These are phyloP conservation scores for Malania oleifera DNA, from an alignment of 164 flowering plant genomes.

Conservation along the genomic window DNA sequence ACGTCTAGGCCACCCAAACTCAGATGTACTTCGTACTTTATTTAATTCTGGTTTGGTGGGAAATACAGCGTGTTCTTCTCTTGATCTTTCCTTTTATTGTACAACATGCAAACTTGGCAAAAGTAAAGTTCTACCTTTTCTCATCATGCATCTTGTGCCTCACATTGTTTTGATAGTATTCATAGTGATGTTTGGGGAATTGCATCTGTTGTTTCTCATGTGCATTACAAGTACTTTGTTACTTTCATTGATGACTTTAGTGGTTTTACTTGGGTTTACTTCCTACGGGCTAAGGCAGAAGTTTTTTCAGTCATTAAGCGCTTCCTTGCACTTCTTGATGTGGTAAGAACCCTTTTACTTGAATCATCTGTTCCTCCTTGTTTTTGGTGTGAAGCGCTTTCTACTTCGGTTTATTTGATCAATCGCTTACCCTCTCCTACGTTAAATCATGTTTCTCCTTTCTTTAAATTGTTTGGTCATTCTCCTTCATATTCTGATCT, in stretches of 20 bases:
- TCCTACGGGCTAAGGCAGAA: too few relatives aligned
- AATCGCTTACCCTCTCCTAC: neutral
- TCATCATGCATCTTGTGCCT: neutral
- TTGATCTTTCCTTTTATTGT: too few relatives aligned
- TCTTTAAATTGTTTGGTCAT: too few relatives aligned
- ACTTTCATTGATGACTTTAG: too few relatives aligned
- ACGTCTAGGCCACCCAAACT: constrained; percentile 3
- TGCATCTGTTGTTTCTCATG: neutral
- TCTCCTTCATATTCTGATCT: too few relatives aligned
- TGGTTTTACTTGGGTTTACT: too few relatives aligned
- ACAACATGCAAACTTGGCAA: too few relatives aligned
- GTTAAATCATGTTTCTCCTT: neutral
- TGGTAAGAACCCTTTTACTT: neutral
- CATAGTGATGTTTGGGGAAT: constrained; percentile 1
- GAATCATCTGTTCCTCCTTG: neutral
- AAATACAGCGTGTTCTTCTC: too few relatives aligned
- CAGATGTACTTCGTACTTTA: too few relatives aligned
- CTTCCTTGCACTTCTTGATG: neutral
- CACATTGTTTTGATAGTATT: neutral
- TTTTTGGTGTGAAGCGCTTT: neutral
- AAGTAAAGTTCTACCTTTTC: too few relatives aligned
- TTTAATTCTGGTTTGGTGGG: too few relatives aligned
- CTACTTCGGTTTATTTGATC: neutral
- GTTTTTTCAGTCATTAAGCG: neutral
- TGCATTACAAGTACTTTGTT: too few relatives aligned